These are phyloP conservation scores for Nasturtium officinale DNA, from an alignment of 345 rosid genomes.

Conservation along the genomic window DNA sequence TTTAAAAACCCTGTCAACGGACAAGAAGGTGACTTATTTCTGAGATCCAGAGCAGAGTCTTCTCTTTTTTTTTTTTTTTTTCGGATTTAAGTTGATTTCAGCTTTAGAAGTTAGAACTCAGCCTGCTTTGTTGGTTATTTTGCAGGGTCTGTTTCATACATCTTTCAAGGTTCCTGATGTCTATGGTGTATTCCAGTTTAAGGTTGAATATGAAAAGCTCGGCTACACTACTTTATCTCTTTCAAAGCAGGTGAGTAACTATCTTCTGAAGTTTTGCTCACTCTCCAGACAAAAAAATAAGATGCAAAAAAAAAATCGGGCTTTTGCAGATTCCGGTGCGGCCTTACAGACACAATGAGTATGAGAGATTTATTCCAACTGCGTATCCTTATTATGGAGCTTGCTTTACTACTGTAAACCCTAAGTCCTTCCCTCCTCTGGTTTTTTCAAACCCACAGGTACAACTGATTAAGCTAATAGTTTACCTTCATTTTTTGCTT, in stretches of 20 bases:
- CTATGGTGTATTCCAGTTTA: constrained; percentile 77
- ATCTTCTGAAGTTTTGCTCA: constrained; percentile 1
- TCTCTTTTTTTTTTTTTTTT: background rate
- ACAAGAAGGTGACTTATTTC: constrained; percentile 50
- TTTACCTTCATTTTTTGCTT: constrained; percentile 1
- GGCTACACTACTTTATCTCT: constrained; percentile 71
- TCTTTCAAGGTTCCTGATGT: constrained; percentile 80
- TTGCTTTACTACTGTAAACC: constrained; percentile 59
- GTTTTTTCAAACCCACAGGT: background rate
- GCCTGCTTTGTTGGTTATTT: constrained; percentile 18
- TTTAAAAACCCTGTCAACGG: constrained; percentile 61
- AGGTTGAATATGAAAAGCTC: constrained; percentile 69
- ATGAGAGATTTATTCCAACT: constrained; percentile 66
- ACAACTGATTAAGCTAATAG: background rate
- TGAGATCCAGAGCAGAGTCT: background rate
- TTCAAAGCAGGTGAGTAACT: constrained; percentile 59
- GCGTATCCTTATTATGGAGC: constrained; percentile 76
- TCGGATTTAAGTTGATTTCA: background rate
- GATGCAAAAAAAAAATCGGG: background rate
- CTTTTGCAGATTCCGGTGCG: constrained; percentile 65
- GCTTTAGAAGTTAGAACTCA: constrained; percentile 14
- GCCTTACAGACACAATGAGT: constrained; percentile 72
- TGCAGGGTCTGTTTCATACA: constrained; percentile 64
- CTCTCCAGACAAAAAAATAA: background rate
- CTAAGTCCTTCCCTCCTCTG: background rate